Evolutionary conservation across 176 grass and related monocot species (phyloP), one percentile per base, ranked within the genome.

Genomic region (Lolium multiflorum): DNA sequence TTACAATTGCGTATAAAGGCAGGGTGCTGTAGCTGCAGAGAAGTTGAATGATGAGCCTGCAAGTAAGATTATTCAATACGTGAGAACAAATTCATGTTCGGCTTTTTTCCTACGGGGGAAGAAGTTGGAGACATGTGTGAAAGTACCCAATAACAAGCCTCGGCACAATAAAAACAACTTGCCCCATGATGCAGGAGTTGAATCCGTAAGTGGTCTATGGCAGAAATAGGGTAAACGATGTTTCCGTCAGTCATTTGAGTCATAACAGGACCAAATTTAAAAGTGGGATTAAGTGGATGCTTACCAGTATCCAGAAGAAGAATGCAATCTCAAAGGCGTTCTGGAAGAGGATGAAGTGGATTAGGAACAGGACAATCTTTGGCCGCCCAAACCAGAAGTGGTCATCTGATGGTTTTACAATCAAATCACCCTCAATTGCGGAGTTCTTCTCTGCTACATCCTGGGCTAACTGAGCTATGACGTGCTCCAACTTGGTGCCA

Each of bases 251-350:
- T 21, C 22, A 37, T 43, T 43, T 43, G 10, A 18, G 62, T 67
- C 50, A 16, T 43, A 9, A 85, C 14, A 1, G 2, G 25, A 10
- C 41, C 12, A 9, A 84, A 47, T 76, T 69, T 57, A 8, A 1
- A 51, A 68, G 20, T 58, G 4, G 57, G 51, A 55, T 55, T 55
- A 17, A 55, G 54, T 56, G 54, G 57, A 22, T 70, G 43, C 89
- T 88, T 79, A 96, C 97, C 46, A 99, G 87, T 82, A 99, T 96
- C 97, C 94, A 99, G 80, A 99, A 99, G 82, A 99, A 96, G 78
- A 94, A 93, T 7, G 94, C 94, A 52, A 96, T 87, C 88, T 99
- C 97, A 73, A 99, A 99, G 56, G 97, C 87, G 61, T 99, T 99
- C 82, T 96, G 97, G 21, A 96, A 99, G 65, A 99, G 97, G 64